Evolutionary conservation across 2,329 filamentous ascomycete genomes (phyloP), one percentile per base, ranked within the genome.

Genomic region (Mollisia scopiformis): DNA sequence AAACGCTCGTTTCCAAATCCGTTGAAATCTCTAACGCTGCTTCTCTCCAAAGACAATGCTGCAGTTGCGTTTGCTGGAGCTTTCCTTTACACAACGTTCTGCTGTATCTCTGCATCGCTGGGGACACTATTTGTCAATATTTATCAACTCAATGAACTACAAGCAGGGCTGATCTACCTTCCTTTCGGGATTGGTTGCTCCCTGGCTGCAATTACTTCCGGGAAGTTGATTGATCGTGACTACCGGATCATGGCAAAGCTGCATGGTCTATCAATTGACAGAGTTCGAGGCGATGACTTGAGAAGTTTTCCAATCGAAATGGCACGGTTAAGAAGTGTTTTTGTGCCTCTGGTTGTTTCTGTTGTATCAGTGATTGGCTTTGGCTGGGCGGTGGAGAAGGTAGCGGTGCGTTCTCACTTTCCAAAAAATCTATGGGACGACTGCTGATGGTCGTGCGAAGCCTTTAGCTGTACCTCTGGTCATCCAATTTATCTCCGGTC

Each of bases 191-290:
- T 55, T 21, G 59, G 62, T 16, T 52, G 33, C 19, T 16, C 21
- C 13, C 5, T 62, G 1, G 41, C 25, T 23, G 14, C 61, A 23
- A 41, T 25, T 33, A 16, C 56, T 10, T 53, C 57, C 16, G 80
- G 83, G 11, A 74, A 74, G n/a, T 56, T 85, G 1, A 75, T 87
- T 13, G 84, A 88, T 68, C 79, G 77, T 72, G 85, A 84, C 66
- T 88, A 83, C 67, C 74, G 77, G 1, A 76, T 80, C 10, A 75
- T 79, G 43, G 82, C 83, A 3, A 70, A 71, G 11, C 72, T 73
- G 6, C 69, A 79, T 1, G 78, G 78, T 8, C 71, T 84, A 11
- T 60, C 73, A 1, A 75, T 83, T 51, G 75, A 75, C 50, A 77
- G 73, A 62, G 79, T 75, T 50, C 76, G 77, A 47, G 75, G 79